Evolutionary conservation across 1,284 basidiomycete species (phyloP), one percentile per base, ranked within the genome.

Genomic region (Sporisorium graminicola): DNA sequence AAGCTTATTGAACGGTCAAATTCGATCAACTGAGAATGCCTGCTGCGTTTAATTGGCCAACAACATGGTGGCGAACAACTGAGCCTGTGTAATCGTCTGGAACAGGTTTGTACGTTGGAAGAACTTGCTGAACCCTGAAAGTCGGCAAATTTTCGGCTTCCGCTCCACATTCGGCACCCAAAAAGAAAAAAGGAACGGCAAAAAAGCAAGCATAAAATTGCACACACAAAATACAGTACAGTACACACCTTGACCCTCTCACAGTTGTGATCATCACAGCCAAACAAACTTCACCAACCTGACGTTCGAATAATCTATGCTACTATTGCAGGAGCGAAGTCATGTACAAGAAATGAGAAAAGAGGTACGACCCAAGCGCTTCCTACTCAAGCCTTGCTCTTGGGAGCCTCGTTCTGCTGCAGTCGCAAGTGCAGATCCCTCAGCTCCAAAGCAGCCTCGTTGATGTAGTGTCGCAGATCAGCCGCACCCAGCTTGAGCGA

Each of bases 401-500:
- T 76, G 37, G 61, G 29, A 29, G 62, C 64, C 51, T 77, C 69
- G 58, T 70, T 69, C 40, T 65, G 63, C 62, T 76, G 75, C 46
- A 82, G 37, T 24, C 82, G 66, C 40, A 79, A 52, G 64, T 85
- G 83, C 59, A 84, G 35, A 29, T 85, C 86, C 24, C 85, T 74
- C 40, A 87, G 67, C 47, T 87, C 86, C 13, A 83, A 55, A 5
- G 80, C 82, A 20, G 85, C 75, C 68, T 86, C 83, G 60, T 86
- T 86, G 56, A 87, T 69, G 77, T 85, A 87, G 69, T 86, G 82
- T 53, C 79, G 74, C 58, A 87, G 58, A 33, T 77, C 77, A 52
- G 90, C 90, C 31, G 91, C 90, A 35, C 90, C 88, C 63, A 88
- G 86, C 63, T 74, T 93, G 84, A 91, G 86, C 64, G 91, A 92